Evolutionary conservation across 306 rosid species (phyloP), one percentile per base, ranked within the genome.

Genomic region (Quercus mongolica): DNA sequence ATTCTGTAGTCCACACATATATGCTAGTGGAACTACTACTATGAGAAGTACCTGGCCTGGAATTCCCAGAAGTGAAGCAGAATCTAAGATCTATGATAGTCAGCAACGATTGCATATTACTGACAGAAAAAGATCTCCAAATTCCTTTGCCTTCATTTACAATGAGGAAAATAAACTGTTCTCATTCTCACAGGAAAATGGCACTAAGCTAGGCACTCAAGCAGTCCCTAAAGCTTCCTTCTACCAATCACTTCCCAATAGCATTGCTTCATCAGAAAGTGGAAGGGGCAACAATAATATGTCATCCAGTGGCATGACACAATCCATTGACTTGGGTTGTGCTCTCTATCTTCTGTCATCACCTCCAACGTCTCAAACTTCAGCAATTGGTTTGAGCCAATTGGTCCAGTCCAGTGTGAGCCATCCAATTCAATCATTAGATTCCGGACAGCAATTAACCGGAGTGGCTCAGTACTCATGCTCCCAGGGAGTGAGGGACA

Each of bases 321-420:
- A 56, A 49, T 62, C 80, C 20, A 79, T 81, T 44, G 90, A 84
- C 28, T 74, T 88, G 14, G 85, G 86, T 76, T 80, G 86, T 86
- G 89, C 91, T 83, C 89, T 88, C 91, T 88, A 83, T 88, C 91
- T 88, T 86, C 91, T 88, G 91, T 88, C 91, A 88, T 73, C 86
- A 28, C 68, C 80, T 69, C 83, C 81, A 25, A 30, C 1, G 17
- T 49, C 79, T 7, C 89, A 87, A 74, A 68, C 61, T 52, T n/a
- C 85, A 13, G 80, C 71, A 62, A 68, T 69, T 7, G 77, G 64
- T 26, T 67, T 68, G 69, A 77, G 57, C 74, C 74, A 77, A 55
- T 49, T 73, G 73, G 74, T 30, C 28, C 83, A 77, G 72, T 31
- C 88, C 31, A 74, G 56, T 71, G 67, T 52, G 72, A 63, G 51